Evolutionary conservation across 75 land plant species (phyloP).

Genomic region (Cunninghamia lanceolata): DNA sequence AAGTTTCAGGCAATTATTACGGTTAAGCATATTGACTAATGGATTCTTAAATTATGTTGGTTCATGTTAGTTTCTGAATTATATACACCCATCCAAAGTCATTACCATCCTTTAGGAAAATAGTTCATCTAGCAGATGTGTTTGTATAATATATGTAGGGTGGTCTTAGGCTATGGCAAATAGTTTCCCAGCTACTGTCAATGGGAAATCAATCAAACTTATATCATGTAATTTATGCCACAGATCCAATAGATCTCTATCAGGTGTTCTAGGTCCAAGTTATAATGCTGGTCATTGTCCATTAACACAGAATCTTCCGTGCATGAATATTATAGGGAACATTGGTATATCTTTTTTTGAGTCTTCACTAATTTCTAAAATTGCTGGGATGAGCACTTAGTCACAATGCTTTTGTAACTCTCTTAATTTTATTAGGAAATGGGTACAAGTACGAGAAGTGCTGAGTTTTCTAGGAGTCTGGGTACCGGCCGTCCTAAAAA

Average conservation of each 20-base stretch:
- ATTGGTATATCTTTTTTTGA: neutral
- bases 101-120: too few species aligned
- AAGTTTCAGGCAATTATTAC: neutral
- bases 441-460: too few species aligned
- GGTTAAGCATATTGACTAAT: neutral
- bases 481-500: too few species aligned
- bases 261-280: too few species aligned
- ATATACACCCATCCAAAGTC: neutral
- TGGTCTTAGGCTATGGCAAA: neutral
- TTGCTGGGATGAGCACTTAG: too few species aligned
- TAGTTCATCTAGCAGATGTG: neutral
- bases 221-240: too few species aligned
- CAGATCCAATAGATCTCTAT: neutral
- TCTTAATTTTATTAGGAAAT: too few species aligned
- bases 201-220: neutral
- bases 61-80: neutral
- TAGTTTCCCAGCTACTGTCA: neutral
- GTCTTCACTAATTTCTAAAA: too few species aligned
- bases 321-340: too few species aligned
- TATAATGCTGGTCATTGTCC: too few species aligned
- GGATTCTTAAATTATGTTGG: neutral
- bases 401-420: too few species aligned
- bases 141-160: neutral
- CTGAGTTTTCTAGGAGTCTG: neutral
- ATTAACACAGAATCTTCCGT: too few species aligned